Evolutionary conservation across 2,329 filamentous ascomycete genomes (phyloP).

Genomic region (Chaetoscypha palmicola): DNA sequence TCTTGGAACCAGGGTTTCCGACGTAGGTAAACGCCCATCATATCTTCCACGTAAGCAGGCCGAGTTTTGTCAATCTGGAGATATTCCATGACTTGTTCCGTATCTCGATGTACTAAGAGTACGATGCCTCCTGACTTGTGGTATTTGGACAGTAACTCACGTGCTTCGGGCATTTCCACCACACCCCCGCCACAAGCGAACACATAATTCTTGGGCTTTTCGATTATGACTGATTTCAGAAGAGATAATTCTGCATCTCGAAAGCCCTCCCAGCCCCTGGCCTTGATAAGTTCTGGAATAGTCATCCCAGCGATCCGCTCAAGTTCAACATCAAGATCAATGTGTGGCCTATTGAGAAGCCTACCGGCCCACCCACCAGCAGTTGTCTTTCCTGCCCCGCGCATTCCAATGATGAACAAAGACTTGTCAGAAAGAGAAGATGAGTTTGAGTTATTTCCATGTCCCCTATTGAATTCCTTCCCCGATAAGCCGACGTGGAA

Average conservation of each 20-base stretch:
- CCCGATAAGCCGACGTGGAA: constrained; percentile 76
- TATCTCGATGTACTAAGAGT: constrained; percentile 79
- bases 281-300: constrained; percentile 79
- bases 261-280: constrained; percentile 81
- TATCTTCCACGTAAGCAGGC: constrained; percentile 87
- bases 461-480: constrained; percentile 41
- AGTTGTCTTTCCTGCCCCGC: constrained; percentile 93
- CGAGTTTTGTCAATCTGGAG: constrained; percentile 82
- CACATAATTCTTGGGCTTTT: constrained; percentile 68
- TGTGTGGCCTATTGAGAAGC: constrained; percentile 66
- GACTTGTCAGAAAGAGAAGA: constrained; percentile 48
- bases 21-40: constrained; percentile 82
- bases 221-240: constrained; percentile 64
- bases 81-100: constrained; percentile 81
- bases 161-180: constrained; percentile 76
- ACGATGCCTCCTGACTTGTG: constrained; percentile 74
- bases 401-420: constrained; percentile 94
- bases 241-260: constrained; percentile 70
- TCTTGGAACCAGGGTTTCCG: constrained; percentile 84
- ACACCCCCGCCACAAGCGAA: constrained; percentile 93
- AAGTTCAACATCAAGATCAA: constrained; percentile 84
- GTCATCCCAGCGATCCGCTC: constrained; percentile 66
- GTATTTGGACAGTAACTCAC: constrained; percentile 67
- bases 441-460: constrained; percentile 34
- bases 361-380: constrained; percentile 78